A percentile compares a stretch with the other conserved stretches of the same genome.
Evolutionary conservation across 73 alveolate genomes (phyloP).

Genomic region (Stentor coeruleus): DNA sequence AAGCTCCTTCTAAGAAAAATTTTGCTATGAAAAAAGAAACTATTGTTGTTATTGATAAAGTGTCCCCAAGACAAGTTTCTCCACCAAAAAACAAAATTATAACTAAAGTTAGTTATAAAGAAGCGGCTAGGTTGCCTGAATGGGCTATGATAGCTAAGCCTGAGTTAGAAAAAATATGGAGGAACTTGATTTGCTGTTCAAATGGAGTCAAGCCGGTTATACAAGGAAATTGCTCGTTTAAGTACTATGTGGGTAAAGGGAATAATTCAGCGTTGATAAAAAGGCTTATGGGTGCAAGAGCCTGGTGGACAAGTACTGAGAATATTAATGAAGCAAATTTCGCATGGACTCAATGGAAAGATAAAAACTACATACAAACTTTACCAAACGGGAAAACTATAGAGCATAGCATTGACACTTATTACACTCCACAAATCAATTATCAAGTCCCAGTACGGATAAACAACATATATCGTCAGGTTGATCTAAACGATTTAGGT

Average conservation of each 20-base stretch:
- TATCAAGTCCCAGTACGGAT: neutral
- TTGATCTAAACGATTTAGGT: constrained; percentile 1
- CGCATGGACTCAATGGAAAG: constrained; percentile 40
- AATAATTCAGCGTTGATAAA: constrained; percentile 58
- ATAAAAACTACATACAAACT: neutral
- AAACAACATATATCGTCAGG: neutral
- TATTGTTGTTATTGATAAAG: neutral
- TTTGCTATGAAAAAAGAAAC: neutral
- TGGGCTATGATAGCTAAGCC: neutral
- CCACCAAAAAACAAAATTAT: neutral
- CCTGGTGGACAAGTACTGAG: constrained; percentile 70
- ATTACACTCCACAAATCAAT: neutral
- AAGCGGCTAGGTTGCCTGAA: neutral
- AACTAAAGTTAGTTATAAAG: constrained; percentile 2
- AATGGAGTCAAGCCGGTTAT: neutral
- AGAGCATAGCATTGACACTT: neutral
- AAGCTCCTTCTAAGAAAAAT: neutral
- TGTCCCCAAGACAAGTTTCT: neutral
- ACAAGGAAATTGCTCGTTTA: constrained; percentile 17
- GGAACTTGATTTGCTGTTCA: neutral
- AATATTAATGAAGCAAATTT: constrained; percentile 40
- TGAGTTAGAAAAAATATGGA: constrained; percentile 14
- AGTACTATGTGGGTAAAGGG: constrained; percentile 70
- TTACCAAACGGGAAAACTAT: neutral
- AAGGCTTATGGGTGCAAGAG: constrained; percentile 42